Percentiles rank a stretch among this genome's conserved stretches.
Conservation (phyloP, 164 flowering plant genomes). For the Liriodendron chinense region DNA sequence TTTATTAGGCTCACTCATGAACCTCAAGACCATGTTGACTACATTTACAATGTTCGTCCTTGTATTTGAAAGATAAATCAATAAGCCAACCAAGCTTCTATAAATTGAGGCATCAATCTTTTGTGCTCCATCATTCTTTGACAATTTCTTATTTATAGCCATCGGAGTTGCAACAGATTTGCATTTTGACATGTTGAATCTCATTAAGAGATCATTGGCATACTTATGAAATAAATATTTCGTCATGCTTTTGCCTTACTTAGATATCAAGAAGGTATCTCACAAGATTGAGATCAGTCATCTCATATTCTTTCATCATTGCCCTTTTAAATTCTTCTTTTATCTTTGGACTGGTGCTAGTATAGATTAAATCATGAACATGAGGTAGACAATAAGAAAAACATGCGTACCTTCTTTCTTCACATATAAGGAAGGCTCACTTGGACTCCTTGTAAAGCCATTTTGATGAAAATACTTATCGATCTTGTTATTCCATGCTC, state of each 20-base stretch:
- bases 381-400: constrained; percentile 1
- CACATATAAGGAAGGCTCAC: constrained; percentile 8
- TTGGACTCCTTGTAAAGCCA: constrained; percentile 4
- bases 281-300: constrained; percentile 10
- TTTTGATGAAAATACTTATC: constrained; percentile 1
- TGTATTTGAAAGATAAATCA: constrained; percentile 14
- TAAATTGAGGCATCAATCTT: constrained; percentile 1
- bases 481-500: constrained; percentile 16
- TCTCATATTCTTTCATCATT: constrained; percentile 13
- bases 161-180: constrained; percentile 8
- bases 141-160: constrained; percentile 10
- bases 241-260: not conserved
- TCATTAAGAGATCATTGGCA: constrained; percentile 12
- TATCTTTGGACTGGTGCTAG: not conserved
- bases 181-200: constrained; percentile 13
- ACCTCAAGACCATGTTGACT: constrained; percentile 1
- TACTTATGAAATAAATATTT: constrained; percentile 9
- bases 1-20: constrained; percentile 6
- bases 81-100: constrained; percentile 7
- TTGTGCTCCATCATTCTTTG: constrained; percentile 13
- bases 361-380: constrained; percentile 8
- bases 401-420: constrained; percentile 3
- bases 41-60: constrained; percentile 8
- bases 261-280: constrained; percentile 13
- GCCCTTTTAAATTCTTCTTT: constrained; percentile 3